phyloP scores from a whole-genome alignment of 1,284 basidiomycete species.

The Porogramme epimiltina region DNA sequence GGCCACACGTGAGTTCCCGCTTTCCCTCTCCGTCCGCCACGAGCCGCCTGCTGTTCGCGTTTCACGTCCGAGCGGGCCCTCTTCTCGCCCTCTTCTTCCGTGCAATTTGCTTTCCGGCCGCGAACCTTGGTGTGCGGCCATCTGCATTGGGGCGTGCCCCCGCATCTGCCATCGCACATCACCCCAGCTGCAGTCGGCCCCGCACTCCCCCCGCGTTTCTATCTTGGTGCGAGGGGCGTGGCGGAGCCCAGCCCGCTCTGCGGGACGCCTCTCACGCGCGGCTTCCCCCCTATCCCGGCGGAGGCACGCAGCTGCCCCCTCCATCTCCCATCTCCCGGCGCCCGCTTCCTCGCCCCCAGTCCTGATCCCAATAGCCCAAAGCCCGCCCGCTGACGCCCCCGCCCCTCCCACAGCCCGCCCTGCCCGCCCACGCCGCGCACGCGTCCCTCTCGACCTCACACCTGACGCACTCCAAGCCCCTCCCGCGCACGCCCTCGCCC shows the following conservation, averaged over 20 bases:
- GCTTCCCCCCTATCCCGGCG: no score
- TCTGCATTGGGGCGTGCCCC: no score
- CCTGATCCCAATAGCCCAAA: neutral
- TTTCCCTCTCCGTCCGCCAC: neutral
- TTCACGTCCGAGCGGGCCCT: no score
- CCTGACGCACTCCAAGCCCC: neutral
- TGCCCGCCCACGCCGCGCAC: neutral
- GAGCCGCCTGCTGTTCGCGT: neutral
- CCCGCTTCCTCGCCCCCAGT: no score
- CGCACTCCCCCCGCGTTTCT: no score
- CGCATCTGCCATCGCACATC: no score
- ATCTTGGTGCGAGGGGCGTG: no score
- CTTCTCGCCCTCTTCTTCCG: neutral
- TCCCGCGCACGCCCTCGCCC: neutral
- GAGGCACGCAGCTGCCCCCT: no score
- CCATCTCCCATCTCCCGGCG: no score
- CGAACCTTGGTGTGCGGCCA: neutral
- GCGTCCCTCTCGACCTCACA: constrained; percentile 7
- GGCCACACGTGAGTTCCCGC: constrained; percentile 5
- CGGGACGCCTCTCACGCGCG: no score
- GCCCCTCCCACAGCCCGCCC: neutral
- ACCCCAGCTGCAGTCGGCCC: no score
- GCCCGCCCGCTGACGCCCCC: neutral
- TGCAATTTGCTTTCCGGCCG: neutral
- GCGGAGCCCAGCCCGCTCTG: no score